phyloP scores from a whole-genome alignment of 495 filamentous ascomycete species.

The Melanomma pulvis-pyrius region DNA sequence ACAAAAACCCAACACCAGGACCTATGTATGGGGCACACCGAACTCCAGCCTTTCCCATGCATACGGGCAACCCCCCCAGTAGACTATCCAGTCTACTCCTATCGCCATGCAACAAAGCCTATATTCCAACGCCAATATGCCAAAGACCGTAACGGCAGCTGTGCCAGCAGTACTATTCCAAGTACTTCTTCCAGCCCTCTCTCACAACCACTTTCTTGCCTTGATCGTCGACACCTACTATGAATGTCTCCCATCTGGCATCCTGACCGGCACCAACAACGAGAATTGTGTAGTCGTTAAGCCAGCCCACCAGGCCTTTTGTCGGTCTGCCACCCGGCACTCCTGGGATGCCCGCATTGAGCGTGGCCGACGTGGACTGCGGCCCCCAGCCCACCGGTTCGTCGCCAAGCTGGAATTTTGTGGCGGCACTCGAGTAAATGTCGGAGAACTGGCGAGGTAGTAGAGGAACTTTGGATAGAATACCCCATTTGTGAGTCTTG shows the following conservation, averaged over 20 bases:
- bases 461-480: conserved; percentile 75
- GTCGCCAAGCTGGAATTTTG: conserved; percentile 77
- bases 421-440: conserved; percentile 74
- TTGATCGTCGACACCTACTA: conserved; percentile 64
- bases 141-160: not conserved
- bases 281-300: conserved; percentile 65
- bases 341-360: conserved; percentile 42
- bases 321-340: conserved; percentile 58
- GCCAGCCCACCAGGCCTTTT: conserved; percentile 79
- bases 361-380: conserved; percentile 24
- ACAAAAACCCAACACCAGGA: not conserved
- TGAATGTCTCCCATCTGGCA: conserved; percentile 82
- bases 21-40: not conserved
- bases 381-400: conserved; percentile 51
- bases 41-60: not conserved
- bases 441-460: conserved; percentile 82
- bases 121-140: not conserved
- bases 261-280: conserved; percentile 82
- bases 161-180: conserved; percentile 41
- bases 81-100: not conserved
- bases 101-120: not conserved
- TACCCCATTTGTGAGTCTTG: conserved; percentile 66
- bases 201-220: conserved; percentile 63
- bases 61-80: not conserved
- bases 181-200: conserved; percentile 82